Evolutionary conservation across 306 rosid species (phyloP).

Genomic region (Bauhinia variegata): DNA sequence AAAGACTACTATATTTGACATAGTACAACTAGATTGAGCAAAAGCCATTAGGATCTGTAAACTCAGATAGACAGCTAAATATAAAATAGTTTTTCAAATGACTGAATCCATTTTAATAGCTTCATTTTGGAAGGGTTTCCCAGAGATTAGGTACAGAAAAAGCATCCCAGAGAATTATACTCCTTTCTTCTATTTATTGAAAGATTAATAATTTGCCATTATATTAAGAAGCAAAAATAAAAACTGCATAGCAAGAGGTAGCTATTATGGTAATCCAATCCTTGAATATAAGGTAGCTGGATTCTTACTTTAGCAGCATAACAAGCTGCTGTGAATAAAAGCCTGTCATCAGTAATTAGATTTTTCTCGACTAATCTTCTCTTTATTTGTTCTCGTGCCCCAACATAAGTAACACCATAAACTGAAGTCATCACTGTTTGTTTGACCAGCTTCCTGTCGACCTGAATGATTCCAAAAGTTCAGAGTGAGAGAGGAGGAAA

Average conservation of each 20-base stretch:
- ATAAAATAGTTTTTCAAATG: not conserved
- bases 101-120: conserved; percentile 14
- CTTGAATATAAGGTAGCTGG: conserved; percentile 17
- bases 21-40: too few species aligned
- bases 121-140: conserved; percentile 3
- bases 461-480: conserved; percentile 59
- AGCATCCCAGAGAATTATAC: not conserved
- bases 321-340: conserved; percentile 71
- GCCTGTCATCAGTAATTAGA: conserved; percentile 67
- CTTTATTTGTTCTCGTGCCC: conserved; percentile 88
- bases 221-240: not conserved
- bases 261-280: conserved; percentile 8
- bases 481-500: not conserved
- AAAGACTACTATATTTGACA: not conserved
- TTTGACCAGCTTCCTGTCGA: conserved; percentile 84
- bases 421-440: conserved; percentile 96
- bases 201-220: conserved; percentile 14
- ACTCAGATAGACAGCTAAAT: conserved; percentile 5
- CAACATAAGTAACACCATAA: conserved; percentile 84
- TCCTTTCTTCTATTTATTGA: conserved; percentile 5
- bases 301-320: conserved; percentile 82
- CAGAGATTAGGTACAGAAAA: conserved; percentile 1
- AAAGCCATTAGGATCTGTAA: conserved; percentile 10
- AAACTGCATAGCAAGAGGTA: conserved; percentile 26
- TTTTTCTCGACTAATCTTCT: conserved; percentile 85